phyloP scores from a whole-genome alignment of 176 grass and related monocot species.

The Miscanthus lutarioriparius region DNA sequence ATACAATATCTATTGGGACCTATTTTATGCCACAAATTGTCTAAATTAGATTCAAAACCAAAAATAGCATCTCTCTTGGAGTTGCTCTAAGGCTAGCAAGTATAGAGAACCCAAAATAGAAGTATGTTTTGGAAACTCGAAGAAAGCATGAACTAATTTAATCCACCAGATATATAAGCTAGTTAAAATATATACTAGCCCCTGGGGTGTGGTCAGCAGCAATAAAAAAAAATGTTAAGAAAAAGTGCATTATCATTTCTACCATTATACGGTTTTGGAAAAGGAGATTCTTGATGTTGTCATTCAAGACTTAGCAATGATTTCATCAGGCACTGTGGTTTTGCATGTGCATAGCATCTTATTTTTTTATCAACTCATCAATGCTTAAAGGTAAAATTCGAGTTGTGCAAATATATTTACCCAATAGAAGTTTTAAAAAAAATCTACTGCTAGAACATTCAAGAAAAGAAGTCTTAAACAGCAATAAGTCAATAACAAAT shows the following conservation, averaged over 20 bases:
- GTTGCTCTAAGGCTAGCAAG: neutral
- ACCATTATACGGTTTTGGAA: neutral
- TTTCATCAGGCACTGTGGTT: too few relatives aligned
- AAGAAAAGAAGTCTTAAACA: neutral
- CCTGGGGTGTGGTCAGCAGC: neutral
- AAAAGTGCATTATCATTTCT: neutral
- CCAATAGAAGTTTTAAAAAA: neutral
- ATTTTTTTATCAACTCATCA: neutral
- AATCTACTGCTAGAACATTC: neutral
- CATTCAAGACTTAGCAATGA: too few relatives aligned
- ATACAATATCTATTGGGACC: neutral
- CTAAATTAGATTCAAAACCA: neutral
- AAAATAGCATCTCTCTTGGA: neutral
- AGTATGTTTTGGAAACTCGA: neutral
- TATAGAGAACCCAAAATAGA: neutral
- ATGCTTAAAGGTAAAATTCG: neutral
- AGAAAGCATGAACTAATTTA: neutral
- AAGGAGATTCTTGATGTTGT: too few relatives aligned
- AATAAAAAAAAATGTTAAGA: neutral
- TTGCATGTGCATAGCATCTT: neutral
- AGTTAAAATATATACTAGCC: neutral
- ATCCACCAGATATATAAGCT: slow-evolving; percentile 1
- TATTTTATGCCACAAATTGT: neutral
- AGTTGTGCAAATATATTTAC: neutral
- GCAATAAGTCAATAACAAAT: neutral